Evolutionary conservation across 768 basidiomycete genomes (phyloP).

Genomic region (Rhodocollybia butyracea): DNA sequence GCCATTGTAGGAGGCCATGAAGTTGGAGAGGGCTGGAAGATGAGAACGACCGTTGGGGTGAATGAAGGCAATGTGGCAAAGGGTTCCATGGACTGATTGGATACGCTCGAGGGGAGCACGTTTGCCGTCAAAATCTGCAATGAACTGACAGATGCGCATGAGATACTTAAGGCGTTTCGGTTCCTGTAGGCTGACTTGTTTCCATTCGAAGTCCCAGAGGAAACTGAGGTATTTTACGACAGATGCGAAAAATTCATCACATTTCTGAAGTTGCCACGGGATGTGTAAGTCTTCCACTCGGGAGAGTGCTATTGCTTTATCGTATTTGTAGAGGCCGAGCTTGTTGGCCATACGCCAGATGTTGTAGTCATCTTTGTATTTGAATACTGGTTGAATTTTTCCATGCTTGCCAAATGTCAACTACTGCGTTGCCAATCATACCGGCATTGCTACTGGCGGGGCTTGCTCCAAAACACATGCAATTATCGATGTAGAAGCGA

Average conservation of each 20-base stretch:
- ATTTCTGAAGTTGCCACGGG: constrained; percentile 23
- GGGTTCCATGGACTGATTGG: constrained; percentile 24
- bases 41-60: constrained; percentile 21
- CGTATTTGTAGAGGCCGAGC: constrained; percentile 1
- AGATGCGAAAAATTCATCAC: constrained; percentile 19
- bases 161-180: constrained; percentile 23
- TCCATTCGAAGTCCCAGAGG: constrained; percentile 20
- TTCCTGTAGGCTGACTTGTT: constrained; percentile 21
- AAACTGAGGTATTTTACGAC: constrained; percentile 26
- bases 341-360: constrained; percentile 14
- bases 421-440: constrained; percentile 11
- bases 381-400: constrained; percentile 8
- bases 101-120: constrained; percentile 3
- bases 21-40: constrained; percentile 23
- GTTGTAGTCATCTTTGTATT: constrained; percentile 31
- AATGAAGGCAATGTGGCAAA: constrained; percentile 30
- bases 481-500: constrained; percentile 11
- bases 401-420: constrained; percentile 9
- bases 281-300: constrained; percentile 14
- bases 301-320: background rate
- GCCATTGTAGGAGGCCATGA: constrained; percentile 20
- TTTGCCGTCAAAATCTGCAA: background rate
- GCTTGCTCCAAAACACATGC: constrained; percentile 4
- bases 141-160: constrained; percentile 10
- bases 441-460: constrained; percentile 10